These are phyloP conservation scores for Aureobasidium lini DNA, from an alignment of 2,329 filamentous ascomycete genomes.

Conservation along the genomic window DNA sequence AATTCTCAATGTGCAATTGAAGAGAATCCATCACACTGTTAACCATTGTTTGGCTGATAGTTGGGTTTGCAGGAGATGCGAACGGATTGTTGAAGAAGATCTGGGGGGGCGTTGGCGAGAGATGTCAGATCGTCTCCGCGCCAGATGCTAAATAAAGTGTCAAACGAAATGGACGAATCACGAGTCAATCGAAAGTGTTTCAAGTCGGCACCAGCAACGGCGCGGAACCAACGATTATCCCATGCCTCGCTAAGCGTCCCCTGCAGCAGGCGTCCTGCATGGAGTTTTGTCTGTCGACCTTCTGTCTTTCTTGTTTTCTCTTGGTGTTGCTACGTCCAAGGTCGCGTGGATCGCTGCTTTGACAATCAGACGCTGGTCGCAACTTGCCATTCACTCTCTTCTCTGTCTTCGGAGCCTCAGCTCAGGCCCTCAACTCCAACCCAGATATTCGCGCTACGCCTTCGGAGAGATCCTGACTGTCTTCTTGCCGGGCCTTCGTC, in stretches of 20 bases:
- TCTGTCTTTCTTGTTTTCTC: background rate
- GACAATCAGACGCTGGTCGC: conserved; percentile 9
- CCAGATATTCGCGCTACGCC: background rate
- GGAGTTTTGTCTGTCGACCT: background rate
- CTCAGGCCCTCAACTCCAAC: background rate
- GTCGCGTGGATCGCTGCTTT: conserved; percentile 11
- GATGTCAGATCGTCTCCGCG: background rate
- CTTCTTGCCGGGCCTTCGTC: too few species aligned
- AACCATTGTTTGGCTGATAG: too few species aligned
- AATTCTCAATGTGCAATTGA: background rate
- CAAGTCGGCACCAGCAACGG: conserved; percentile 1
- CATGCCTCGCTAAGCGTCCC: conserved; percentile 9
- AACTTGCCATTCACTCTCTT: background rate
- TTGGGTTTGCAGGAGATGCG: too few species aligned
- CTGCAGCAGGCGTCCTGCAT: conserved; percentile 7
- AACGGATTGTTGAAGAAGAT: too few species aligned
- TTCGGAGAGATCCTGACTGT: background rate
- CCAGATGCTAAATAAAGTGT: background rate
- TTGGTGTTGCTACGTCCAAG: background rate
- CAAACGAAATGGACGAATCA: background rate
- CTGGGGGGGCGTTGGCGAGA: background rate
- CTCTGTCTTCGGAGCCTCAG: background rate
- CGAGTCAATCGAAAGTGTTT: background rate
- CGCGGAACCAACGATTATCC: conserved; percentile 7
- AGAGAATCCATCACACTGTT: too few species aligned